Base-by-base conservation (phyloP, 1,284 basidiomycete species). In the Cutaneotrichosporon cyanovorans region DNA sequence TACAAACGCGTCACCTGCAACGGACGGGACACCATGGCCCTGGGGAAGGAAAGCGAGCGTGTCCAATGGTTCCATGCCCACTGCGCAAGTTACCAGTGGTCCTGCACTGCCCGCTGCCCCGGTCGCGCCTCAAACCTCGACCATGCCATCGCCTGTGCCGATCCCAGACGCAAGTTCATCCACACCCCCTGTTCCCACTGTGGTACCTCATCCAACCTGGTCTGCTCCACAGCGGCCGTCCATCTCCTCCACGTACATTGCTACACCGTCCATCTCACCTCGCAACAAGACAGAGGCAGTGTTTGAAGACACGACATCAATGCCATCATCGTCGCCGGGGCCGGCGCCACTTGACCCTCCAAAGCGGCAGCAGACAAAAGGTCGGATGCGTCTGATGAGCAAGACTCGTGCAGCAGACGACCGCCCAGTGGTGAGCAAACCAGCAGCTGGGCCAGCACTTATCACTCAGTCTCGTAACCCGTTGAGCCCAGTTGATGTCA, bases 1-100 rank as follows among this genome's bases (percentile, higher is more conserved):
- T 5, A 21, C 25, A 10, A 33, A 23, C 34, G 34, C 45, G 5
- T 37, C 45, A 12, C 34, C 40, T 6, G 23, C 42, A 23, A 23
- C 15, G 3, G 35, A 44, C 11, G 33, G 16, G 15, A 34, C 28
- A 2, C 45, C 50, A 6, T 51, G 50, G 50, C 42, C 50, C 15
- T 51, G 50, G 50, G 32, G 38, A 1, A 45, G 50, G 35, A 51
- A 45, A 38, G 20, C 37, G 35, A n/a, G 22, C 38, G 23, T 16
- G 25, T 31, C n/a, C n/a, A 16, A 12, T 12, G 25, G 25, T 7
- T 28, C 25, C 11, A 16, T 18, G 23, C 42, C 42, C 2, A 11
- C 18, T 7, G 42, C 42, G 21, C 34, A 33, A 18, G n/a, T 23
- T 18, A 37, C 37, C n/a, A n/a, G n/a, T n/a, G 12, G 20, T 7